Evolutionary conservation across 2,329 filamentous ascomycete genomes (phyloP).

Genomic region (Phaeoacremonium minimum): DNA sequence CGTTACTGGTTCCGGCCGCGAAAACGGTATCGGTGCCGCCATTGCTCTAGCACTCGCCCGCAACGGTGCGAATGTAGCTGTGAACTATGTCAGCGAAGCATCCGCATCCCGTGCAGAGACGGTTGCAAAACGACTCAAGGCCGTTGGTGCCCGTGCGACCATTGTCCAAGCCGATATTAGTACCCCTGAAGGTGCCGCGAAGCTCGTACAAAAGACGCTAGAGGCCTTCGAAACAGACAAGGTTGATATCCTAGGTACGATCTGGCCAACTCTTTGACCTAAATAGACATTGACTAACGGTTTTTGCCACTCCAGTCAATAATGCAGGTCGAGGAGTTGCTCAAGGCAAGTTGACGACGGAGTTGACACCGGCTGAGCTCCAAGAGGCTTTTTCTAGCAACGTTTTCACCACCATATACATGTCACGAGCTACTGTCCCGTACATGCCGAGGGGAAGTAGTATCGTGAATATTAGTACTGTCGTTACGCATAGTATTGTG

Average conservation of each 20-base stretch:
- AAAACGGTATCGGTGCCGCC: slow-evolving; percentile 37
- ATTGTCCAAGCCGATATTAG: slow-evolving; percentile 26
- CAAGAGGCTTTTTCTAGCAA: slow-evolving; percentile 25
- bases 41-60: slow-evolving; percentile 33
- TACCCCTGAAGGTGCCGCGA: slow-evolving; percentile 21
- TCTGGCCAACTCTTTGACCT: slow-evolving; percentile 38
- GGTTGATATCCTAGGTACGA: slow-evolving; percentile 35
- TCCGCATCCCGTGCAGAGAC: slow-evolving; percentile 21
- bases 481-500: slow-evolving; percentile 16
- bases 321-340: slow-evolving; percentile 25
- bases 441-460: slow-evolving; percentile 29
- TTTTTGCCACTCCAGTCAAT: slow-evolving; percentile 25
- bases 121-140: slow-evolving; percentile 19
- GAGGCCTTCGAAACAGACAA: slow-evolving; percentile 24
- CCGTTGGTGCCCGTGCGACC: slow-evolving; percentile 22
- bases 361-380: slow-evolving; percentile 18
- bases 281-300: too few relatives aligned
- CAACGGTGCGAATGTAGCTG: slow-evolving; percentile 32
- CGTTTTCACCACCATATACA: slow-evolving; percentile 26
- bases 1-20: slow-evolving; percentile 37
- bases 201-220: slow-evolving; percentile 28
- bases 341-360: slow-evolving; percentile 9
- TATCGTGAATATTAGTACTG: slow-evolving; percentile 25
- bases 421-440: slow-evolving; percentile 24
- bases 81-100: slow-evolving; percentile 34